Evolutionary conservation across 2,329 filamentous ascomycete genomes (phyloP).

Genomic region (Tolypocladium amazonense): DNA sequence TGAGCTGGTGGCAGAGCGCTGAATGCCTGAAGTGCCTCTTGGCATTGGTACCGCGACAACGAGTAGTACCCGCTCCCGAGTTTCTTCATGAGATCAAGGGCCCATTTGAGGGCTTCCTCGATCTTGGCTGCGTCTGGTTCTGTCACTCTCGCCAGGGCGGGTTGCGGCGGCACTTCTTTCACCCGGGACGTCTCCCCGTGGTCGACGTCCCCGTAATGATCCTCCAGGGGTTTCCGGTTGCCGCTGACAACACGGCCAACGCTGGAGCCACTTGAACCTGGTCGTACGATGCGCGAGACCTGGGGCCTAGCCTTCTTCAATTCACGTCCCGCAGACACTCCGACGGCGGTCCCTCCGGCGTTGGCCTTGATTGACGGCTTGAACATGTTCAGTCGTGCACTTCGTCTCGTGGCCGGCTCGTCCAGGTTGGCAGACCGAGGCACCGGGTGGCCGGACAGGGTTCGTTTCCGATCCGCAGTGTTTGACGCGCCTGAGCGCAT

Average conservation of each 20-base stretch:
- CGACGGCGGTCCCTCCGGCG: conserved; percentile 43
- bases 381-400: conserved; percentile 59
- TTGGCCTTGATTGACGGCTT: conserved; percentile 60
- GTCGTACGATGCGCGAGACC: conserved; percentile 53
- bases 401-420: conserved; percentile 55
- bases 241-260: conserved; percentile 84
- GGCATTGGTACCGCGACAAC: conserved; percentile 67
- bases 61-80: conserved; percentile 72
- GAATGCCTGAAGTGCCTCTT: conserved; percentile 67
- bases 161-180: conserved; percentile 30
- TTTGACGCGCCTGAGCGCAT: conserved; percentile 25
- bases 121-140: conserved; percentile 51
- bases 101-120: conserved; percentile 64
- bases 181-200: conserved; percentile 45
- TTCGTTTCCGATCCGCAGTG: conserved; percentile 68
- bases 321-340: conserved; percentile 53
- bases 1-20: conserved; percentile 60
- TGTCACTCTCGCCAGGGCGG: conserved; percentile 24
- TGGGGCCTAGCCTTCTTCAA: conserved; percentile 76
- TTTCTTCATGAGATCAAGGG: conserved; percentile 73
- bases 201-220: conserved; percentile 56
- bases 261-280: conserved; percentile 54
- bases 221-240: conserved; percentile 65
- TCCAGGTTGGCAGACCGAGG: conserved; percentile 40
- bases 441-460: conserved; percentile 73